Percentiles rank a stretch among this genome's conserved stretches.
Conservation (phyloP, 495 filamentous ascomycete species). For the Parathielavia hyrcaniae region DNA sequence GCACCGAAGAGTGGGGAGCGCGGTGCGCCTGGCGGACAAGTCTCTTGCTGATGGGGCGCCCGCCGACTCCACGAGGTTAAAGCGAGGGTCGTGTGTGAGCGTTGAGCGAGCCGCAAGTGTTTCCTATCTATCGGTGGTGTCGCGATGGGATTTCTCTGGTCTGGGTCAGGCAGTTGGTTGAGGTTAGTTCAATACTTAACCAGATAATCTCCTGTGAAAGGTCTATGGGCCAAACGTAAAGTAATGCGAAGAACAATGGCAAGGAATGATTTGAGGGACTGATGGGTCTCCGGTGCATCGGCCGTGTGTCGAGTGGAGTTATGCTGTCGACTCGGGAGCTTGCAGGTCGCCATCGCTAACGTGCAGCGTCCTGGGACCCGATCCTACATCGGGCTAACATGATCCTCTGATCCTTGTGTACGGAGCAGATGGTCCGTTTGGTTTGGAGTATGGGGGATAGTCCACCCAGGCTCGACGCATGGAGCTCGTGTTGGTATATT, state of each 20-base stretch:
- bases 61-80: slow-evolving; percentile 53
- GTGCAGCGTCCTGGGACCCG: not conserved
- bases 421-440: too few relatives aligned
- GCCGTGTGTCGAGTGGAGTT: not conserved
- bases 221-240: not conserved
- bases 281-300: not conserved
- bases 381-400: not conserved
- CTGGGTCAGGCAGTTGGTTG: slow-evolving; percentile 7
- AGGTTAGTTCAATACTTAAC: not conserved
- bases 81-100: slow-evolving; percentile 52
- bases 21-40: not conserved
- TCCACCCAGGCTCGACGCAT: too few relatives aligned
- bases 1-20: slow-evolving; percentile 53
- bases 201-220: too few relatives aligned
- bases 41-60: slow-evolving; percentile 2
- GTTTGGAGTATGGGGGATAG: too few relatives aligned
- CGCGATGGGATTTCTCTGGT: slow-evolving; percentile 10
- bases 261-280: not conserved
- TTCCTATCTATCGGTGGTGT: slow-evolving; percentile 5
- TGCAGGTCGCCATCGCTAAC: not conserved
- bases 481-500: too few relatives aligned
- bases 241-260: not conserved
- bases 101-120: slow-evolving; percentile 47
- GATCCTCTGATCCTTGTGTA: too few relatives aligned
- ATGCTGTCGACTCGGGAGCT: not conserved